A percentile compares a stretch with the other conserved stretches of the same genome.
Evolutionary conservation across 257 asterid species (phyloP).

Genomic region (Ajuga chamaepitys): DNA sequence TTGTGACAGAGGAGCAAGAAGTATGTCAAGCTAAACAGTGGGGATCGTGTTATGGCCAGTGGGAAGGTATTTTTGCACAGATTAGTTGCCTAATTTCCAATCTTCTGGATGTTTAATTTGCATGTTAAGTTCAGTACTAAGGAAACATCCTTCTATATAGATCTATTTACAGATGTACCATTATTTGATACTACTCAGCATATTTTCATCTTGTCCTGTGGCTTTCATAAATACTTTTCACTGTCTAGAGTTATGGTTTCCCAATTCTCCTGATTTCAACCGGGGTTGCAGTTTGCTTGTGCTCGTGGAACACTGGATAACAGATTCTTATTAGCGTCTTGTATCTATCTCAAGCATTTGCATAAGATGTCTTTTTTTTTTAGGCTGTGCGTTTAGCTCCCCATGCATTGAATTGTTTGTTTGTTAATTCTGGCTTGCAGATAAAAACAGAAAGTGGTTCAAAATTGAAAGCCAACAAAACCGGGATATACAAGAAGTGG

Average conservation of each 20-base stretch:
- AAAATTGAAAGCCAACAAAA: constrained; percentile 51
- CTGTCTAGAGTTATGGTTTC: not conserved
- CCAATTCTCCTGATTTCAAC: not conserved
- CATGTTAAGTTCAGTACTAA: not conserved
- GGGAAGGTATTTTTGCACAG: constrained; percentile 64
- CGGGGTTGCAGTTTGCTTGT: not conserved
- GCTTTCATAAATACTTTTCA: too few species aligned
- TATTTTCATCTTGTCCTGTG: not conserved
- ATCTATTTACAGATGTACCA: not conserved
- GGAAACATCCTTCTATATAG: not conserved
- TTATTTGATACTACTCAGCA: not conserved
- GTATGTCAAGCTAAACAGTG: constrained; percentile 82
- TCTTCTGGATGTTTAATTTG: not conserved
- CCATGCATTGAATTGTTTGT: not conserved
- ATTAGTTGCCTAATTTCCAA: not conserved
- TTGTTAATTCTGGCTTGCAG: constrained; percentile 33
- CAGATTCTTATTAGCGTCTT: too few species aligned
- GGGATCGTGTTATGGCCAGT: constrained; percentile 91
- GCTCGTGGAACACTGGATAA: not conserved
- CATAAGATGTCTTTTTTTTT: too few species aligned
- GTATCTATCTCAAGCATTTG: too few species aligned
- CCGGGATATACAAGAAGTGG: constrained; percentile 86
- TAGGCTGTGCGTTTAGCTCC: not conserved
- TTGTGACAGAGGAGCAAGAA: constrained; percentile 83
- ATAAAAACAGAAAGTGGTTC: constrained; percentile 87